These are phyloP conservation scores for Microbotryum scabiosae DNA, from an alignment of 1,284 basidiomycete species.

Conservation along the genomic window DNA sequence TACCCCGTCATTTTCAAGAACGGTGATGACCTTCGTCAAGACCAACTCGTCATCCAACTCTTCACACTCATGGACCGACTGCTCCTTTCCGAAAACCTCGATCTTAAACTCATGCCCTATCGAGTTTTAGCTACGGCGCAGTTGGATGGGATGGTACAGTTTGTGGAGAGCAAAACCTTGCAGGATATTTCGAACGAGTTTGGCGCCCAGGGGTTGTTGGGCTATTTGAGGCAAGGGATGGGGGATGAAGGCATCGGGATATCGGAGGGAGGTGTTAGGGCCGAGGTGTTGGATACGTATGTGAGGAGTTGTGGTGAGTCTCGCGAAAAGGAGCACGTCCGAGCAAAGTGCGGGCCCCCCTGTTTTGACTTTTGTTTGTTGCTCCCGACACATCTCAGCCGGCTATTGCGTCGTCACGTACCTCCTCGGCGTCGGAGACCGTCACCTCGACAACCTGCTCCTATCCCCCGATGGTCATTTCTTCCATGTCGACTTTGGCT, in stretches of 20 bases:
- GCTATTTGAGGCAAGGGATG: conserved; percentile 61
- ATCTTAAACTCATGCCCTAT: conserved; percentile 86
- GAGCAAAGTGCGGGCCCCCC: too few relatives aligned
- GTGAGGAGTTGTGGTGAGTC: conserved; percentile 88
- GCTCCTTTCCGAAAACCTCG: conserved; percentile 87
- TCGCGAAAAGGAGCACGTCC: neutral
- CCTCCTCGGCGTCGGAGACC: conserved; percentile 90
- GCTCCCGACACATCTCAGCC: conserved; percentile 51
- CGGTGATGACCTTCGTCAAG: conserved; percentile 95
- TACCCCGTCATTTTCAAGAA: conserved; percentile 98
- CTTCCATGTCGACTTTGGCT: conserved; percentile 85
- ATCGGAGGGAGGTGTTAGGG: conserved; percentile 88
- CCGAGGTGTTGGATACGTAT: conserved; percentile 88
- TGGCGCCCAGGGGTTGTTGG: conserved; percentile 64
- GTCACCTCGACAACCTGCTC: conserved; percentile 92
- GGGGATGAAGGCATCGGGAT: conserved; percentile 76
- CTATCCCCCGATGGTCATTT: conserved; percentile 77
- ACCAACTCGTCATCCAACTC: conserved; percentile 92
- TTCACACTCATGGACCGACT: conserved; percentile 96
- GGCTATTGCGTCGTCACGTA: conserved; percentile 99
- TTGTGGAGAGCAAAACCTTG: conserved; percentile 88
- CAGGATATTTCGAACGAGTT: conserved; percentile 87
- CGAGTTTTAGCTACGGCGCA: conserved; percentile 88
- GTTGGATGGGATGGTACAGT: conserved; percentile 91
- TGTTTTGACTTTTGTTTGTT: too few relatives aligned